Conservation (phyloP, 176 grass and related monocot genomes). For the Melocanna baccifera region DNA sequence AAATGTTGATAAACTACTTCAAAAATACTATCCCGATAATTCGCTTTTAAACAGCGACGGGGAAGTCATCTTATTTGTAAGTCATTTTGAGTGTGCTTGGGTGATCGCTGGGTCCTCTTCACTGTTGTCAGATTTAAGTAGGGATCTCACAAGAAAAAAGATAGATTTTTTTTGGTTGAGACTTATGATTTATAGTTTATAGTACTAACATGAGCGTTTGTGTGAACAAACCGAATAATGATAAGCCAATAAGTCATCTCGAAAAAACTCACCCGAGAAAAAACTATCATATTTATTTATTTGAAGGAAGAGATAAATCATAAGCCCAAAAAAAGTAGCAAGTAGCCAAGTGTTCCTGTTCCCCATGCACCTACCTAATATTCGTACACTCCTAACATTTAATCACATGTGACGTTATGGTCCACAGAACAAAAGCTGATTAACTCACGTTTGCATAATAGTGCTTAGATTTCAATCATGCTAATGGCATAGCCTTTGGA, state of each 20-base stretch:
- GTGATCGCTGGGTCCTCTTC: not conserved
- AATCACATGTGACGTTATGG: constrained; percentile 41
- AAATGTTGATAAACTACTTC: no score
- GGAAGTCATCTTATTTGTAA: no score
- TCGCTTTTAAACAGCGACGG: no score
- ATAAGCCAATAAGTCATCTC: no score
- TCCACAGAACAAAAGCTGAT: constrained; percentile 25
- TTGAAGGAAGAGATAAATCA: no score
- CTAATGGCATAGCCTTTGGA: not conserved
- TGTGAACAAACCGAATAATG: no score
- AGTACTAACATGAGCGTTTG: no score
- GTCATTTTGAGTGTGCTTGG: not conserved
- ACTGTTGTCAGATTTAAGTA: constrained; percentile 23
- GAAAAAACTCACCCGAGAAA: no score
- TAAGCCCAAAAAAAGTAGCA: not conserved
- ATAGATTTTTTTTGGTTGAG: not conserved
- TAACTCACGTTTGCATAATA: not conserved
- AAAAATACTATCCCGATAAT: no score
- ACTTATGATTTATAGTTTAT: no score
- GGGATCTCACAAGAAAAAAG: not conserved
- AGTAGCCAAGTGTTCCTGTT: constrained; percentile 35
- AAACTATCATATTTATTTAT: no score
- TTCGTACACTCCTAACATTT: constrained; percentile 20
- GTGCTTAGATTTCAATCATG: not conserved
- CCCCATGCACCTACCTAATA: constrained; percentile 22